Conservation (phyloP, 345 rosid species). For the Arabidopsis thaliana region DNA sequence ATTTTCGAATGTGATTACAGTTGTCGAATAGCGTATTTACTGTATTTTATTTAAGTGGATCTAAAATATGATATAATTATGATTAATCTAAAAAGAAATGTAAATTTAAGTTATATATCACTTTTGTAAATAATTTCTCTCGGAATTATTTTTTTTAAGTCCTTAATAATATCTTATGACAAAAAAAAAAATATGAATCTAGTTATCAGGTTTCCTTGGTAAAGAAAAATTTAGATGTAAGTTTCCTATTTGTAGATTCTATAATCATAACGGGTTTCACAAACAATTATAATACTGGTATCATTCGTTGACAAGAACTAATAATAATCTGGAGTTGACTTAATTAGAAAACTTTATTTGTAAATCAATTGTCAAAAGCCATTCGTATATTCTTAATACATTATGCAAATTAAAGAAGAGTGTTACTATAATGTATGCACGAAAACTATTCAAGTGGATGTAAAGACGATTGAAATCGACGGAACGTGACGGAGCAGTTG, state of each 20-base stretch:
- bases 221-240: neutral
- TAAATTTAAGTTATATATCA: too few species aligned
- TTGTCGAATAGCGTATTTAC: too few species aligned
- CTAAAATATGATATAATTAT: too few species aligned
- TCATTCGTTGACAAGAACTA: neutral
- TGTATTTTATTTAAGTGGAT: too few species aligned
- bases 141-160: too few species aligned
- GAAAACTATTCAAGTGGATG: conserved; percentile 7
- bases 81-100: too few species aligned
- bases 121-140: too few species aligned
- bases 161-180: too few species aligned
- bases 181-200: too few species aligned
- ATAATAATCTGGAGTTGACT: neutral
- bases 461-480: neutral
- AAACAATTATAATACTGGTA: neutral
- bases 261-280: neutral
- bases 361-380: conserved; percentile 1
- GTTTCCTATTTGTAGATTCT: neutral
- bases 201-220: neutral
- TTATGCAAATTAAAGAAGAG: neutral
- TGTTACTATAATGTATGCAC: neutral
- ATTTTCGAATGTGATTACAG: too few species aligned
- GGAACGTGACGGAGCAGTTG: conserved; percentile 9
- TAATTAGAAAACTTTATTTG: neutral
- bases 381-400: neutral